Percentiles rank a stretch among this genome's conserved stretches.
phyloP scores from a whole-genome alignment of 2,329 filamentous ascomycete species.

The Colletotrichum tabaci region DNA sequence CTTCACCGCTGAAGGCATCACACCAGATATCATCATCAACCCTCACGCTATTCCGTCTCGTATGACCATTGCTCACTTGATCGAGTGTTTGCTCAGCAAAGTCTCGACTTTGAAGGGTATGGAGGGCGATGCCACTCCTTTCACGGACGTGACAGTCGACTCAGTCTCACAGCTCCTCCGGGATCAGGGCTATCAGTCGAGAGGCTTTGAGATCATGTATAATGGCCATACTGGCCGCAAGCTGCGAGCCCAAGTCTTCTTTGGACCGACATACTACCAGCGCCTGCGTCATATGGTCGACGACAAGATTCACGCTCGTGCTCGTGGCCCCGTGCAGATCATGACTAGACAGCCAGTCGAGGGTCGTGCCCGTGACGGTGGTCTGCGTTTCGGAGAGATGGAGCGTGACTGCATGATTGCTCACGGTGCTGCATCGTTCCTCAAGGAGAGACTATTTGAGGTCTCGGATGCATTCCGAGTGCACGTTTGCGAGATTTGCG shows the following conservation, averaged over 20 bases:
- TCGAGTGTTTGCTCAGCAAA: conserved; percentile 97
- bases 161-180: conserved; percentile 89
- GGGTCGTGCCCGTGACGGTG: conserved; percentile 97
- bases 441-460: conserved; percentile 97
- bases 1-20: conserved; percentile 91
- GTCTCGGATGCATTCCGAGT: conserved; percentile 98
- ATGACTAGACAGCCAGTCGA: conserved; percentile 97
- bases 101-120: conserved; percentile 93
- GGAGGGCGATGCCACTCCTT: conserved; percentile 97
- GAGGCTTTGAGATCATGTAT: conserved; percentile 99
- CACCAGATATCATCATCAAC: conserved; percentile 98
- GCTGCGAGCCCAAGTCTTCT: conserved; percentile 93
- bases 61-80: conserved; percentile 99
- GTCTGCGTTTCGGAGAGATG: conserved; percentile 99
- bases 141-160: conserved; percentile 97
- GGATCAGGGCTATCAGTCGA: conserved; percentile 94
- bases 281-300: conserved; percentile 99
- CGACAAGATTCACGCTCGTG: conserved; percentile 99
- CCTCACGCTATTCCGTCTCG: conserved; percentile 99
- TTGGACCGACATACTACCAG: conserved; percentile 98
- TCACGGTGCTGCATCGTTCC: conserved; percentile 96
- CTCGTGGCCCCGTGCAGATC: conserved; percentile 96
- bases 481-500: conserved; percentile 98
- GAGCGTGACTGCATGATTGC: conserved; percentile 99
- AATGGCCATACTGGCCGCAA: conserved; percentile 98